phyloP scores from a whole-genome alignment of 305 asterid genomes.

The Withania somnifera region DNA sequence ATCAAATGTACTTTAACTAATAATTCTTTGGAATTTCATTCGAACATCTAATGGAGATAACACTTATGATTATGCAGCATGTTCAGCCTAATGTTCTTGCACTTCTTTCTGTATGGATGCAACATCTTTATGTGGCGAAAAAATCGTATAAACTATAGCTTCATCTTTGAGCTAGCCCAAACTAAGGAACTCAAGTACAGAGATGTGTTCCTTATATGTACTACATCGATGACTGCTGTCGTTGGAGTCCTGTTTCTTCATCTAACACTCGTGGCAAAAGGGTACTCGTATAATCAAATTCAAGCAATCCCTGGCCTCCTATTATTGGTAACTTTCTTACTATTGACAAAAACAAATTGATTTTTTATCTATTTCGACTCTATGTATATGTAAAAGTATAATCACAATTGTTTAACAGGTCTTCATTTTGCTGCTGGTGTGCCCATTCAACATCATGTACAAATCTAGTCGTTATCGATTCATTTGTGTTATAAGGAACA shows the following conservation, averaged over 20 bases:
- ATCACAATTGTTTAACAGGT: conserved; percentile 20
- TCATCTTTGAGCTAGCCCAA: conserved; percentile 65
- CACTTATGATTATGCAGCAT: conserved; percentile 48
- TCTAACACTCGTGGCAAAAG: conserved; percentile 59
- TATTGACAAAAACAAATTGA: neutral
- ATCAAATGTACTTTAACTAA: neutral
- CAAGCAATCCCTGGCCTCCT: conserved; percentile 70
- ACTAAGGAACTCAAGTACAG: conserved; percentile 60
- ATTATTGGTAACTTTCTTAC: conserved; percentile 42
- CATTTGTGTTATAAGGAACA: conserved; percentile 59
- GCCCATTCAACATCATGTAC: conserved; percentile 72
- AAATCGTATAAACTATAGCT: conserved; percentile 61
- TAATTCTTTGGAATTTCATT: neutral
- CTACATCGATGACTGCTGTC: conserved; percentile 57
- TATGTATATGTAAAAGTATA: neutral
- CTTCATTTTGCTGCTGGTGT: conserved; percentile 35
- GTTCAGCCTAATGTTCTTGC: conserved; percentile 77
- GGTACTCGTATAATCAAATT: conserved; percentile 42
- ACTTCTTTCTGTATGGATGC: conserved; percentile 74
- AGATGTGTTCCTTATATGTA: conserved; percentile 72
- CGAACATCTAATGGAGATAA: neutral
- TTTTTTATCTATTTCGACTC: neutral
- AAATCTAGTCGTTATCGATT: conserved; percentile 71
- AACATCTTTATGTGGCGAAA: conserved; percentile 88
- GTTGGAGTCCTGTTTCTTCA: conserved; percentile 65